Evolutionary conservation across 2,329 filamentous ascomycete species (phyloP).

Genomic region (Penicillium sp.): DNA sequence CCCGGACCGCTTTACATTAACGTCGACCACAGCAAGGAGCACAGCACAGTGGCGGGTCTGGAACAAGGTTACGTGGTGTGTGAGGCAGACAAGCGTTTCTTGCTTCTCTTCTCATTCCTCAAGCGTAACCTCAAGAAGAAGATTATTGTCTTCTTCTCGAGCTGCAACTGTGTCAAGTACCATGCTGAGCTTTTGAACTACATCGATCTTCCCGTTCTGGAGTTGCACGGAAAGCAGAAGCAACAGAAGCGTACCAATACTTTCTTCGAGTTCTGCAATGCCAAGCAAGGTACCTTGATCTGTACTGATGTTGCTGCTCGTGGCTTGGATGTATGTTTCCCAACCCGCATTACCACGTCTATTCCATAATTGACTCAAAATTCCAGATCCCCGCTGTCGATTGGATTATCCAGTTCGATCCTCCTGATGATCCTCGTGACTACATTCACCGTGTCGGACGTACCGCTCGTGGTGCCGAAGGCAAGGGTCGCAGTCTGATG

Average conservation of each 20-base stretch:
- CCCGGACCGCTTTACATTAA: conserved; percentile 95
- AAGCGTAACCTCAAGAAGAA: conserved; percentile 93
- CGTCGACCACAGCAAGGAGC: conserved; percentile 85
- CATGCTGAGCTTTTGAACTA: conserved; percentile 95
- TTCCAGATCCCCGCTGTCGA: conserved; percentile 78
- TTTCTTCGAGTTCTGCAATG: conserved; percentile 94
- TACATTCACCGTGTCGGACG: conserved; percentile 97
- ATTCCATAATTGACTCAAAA: background rate
- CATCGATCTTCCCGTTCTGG: conserved; percentile 86
- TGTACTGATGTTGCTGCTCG: conserved; percentile 96
- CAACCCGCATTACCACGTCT: background rate
- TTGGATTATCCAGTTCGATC: conserved; percentile 95
- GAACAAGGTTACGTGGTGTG: conserved; percentile 96
- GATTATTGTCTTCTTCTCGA: conserved; percentile 94
- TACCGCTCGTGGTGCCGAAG: conserved; percentile 80
- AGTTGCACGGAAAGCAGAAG: conserved; percentile 93
- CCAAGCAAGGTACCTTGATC: conserved; percentile 81
- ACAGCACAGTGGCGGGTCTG: conserved; percentile 86
- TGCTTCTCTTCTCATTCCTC: conserved; percentile 90
- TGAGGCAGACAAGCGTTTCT: conserved; percentile 89
- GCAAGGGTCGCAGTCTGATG: conserved; percentile 84
- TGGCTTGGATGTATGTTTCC: conserved; percentile 66
- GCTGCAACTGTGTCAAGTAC: conserved; percentile 92
- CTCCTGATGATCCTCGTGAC: conserved; percentile 83
- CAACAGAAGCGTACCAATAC: conserved; percentile 98